phyloP scores from a whole-genome alignment of 2,329 filamentous ascomycete species.

The Aspergillus hortae region DNA sequence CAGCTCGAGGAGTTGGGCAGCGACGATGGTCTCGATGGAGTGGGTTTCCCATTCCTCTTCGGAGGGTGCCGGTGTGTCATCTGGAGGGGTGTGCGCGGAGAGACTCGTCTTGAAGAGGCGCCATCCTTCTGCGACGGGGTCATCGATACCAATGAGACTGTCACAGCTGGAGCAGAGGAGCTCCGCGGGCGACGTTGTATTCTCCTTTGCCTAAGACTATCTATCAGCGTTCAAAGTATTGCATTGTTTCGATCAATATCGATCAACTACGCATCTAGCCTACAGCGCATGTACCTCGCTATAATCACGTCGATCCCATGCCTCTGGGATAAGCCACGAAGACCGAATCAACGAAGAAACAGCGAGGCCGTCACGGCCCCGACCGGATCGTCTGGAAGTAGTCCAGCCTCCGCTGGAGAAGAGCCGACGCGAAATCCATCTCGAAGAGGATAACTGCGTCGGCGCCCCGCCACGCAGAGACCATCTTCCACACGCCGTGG shows the following conservation, averaged over 20 bases:
- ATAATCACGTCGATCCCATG: constrained; percentile 32
- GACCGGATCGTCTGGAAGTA: neutral
- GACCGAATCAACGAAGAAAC: constrained; percentile 22
- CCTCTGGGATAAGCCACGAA: constrained; percentile 12
- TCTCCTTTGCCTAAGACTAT: constrained; percentile 21
- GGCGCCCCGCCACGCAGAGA: constrained; percentile 2
- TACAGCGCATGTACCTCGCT: constrained; percentile 31
- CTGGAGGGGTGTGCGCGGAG: constrained; percentile 12
- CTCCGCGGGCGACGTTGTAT: constrained; percentile 28
- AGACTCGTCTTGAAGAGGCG: constrained; percentile 51
- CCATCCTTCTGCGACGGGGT: constrained; percentile 41
- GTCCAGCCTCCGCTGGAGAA: neutral
- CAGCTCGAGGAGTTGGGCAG: constrained; percentile 54
- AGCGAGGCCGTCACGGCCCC: constrained; percentile 16
- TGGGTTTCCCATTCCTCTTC: constrained; percentile 26
- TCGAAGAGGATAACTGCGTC: constrained; percentile 32
- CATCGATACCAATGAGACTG: constrained; percentile 37
- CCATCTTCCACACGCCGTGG: neutral
- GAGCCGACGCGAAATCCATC: constrained; percentile 33
- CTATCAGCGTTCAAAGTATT: neutral
- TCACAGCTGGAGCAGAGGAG: constrained; percentile 31
- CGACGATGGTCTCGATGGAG: constrained; percentile 41
- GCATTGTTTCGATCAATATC: neutral
- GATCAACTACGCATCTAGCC: neutral
- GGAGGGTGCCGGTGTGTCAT: constrained; percentile 29